Base-by-base conservation (phyloP, 2,329 filamentous ascomycete genomes). In the Albophoma yamanashiensis region DNA sequence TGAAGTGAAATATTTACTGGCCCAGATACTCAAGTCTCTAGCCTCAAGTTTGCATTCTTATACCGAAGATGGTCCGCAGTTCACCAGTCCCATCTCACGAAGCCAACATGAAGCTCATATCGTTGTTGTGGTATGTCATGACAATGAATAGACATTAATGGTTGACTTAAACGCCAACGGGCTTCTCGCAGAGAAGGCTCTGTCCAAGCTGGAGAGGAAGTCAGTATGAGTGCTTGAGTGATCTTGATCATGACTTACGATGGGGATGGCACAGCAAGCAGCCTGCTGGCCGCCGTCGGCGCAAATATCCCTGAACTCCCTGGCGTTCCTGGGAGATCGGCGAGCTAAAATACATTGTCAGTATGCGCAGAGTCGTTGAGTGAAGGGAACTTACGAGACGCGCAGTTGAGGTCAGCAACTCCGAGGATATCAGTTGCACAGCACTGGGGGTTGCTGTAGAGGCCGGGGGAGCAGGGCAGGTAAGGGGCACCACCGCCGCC, bases 361-460 rank as follows among this genome's bases (percentile, higher is more conserved):
- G 22, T 8, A 31, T 22, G 15, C 2, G n/a, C 4, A 6, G 20
- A 50, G 4, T 31, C 7, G 17, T n/a, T 1, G 7, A n/a, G 34
- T 12, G 2, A 8, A 4, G 20, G 27, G 15, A 34, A 52, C 63
- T 60, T 53, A 64, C 63, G 63, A 7, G 59, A n/a, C 1, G 38
- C 12, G 61, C 63, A 64, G 59, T 65, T 56, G 6, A 65, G 58
- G 47, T 61, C 59, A 14, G 52, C 31, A 12, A 62, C 4, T 3
- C 62, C 61, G 25, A 62, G 59, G 34, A 65, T 8, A n/a, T 62
- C 60, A 6, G 58, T n/a, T 20, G 50, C 61, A 17, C 64, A 61
- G 64, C 64, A 66, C 59, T 60, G 57, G 7, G 59, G 43, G 42
- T 59, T 58, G 58, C 27, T n/a, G 62, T 47, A 63, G 40, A 65